A percentile compares a stretch with the other conserved stretches of the same genome.
Conservation (phyloP, 169 alveolate genomes). For the Cytauxzoon felis region DNA sequence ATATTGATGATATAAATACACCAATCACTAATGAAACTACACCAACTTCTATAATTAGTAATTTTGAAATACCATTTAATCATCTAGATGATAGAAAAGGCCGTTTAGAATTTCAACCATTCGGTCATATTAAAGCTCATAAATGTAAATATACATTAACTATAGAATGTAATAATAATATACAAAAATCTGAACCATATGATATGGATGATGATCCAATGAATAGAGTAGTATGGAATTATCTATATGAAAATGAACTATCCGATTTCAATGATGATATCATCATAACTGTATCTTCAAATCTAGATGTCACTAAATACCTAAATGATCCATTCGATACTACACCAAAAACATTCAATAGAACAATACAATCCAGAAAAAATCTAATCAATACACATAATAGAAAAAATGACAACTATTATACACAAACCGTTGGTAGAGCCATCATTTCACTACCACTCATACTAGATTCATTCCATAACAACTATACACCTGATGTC, state of each 20-base stretch:
- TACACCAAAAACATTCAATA: background rate
- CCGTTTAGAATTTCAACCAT: slow-evolving; percentile 25
- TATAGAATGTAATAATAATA: slow-evolving; percentile 23
- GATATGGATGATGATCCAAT: slow-evolving; percentile 27
- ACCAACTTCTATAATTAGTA: background rate
- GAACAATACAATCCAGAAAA: background rate
- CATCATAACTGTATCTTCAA: slow-evolving; percentile 10
- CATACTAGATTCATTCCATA: slow-evolving; percentile 40
- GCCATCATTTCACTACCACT: slow-evolving; percentile 51
- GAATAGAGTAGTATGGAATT: slow-evolving; percentile 47
- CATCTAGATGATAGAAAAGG: slow-evolving; percentile 22
- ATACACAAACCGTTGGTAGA: slow-evolving; percentile 42
- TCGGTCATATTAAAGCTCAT: slow-evolving; percentile 41
- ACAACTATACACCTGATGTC: no score
- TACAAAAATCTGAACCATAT: slow-evolving; percentile 1
- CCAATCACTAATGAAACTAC: background rate
- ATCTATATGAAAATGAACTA: slow-evolving; percentile 26
- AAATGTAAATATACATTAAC: slow-evolving; percentile 28
- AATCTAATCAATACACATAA: background rate
- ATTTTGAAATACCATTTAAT: background rate
- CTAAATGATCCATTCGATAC: background rate
- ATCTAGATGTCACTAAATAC: slow-evolving; percentile 11
- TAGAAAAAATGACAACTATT: background rate
- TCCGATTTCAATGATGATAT: slow-evolving; percentile 8
- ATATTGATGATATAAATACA: no score